phyloP scores from a whole-genome alignment of 352 stramenopile genomes.

The Blastocystis sp. region DNA sequence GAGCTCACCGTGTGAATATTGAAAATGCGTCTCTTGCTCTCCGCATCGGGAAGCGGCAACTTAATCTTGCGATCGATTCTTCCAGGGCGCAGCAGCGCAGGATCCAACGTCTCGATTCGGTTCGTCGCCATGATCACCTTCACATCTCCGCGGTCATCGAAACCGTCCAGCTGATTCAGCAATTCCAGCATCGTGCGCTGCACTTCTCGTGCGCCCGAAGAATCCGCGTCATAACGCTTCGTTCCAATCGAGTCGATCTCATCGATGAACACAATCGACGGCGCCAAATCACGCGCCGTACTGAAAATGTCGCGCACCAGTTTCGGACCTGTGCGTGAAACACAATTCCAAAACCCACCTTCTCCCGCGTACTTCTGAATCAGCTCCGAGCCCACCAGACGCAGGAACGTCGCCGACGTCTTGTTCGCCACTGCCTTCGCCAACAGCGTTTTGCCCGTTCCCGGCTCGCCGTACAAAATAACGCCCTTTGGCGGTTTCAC shows the following conservation, averaged over 20 bases:
- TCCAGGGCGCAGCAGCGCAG: constrained; percentile 94
- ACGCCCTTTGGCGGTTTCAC: constrained; percentile 97
- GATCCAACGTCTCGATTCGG: constrained; percentile 96
- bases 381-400: constrained; percentile 95
- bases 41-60: constrained; percentile 97
- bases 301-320: constrained; percentile 98
- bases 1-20: constrained; percentile 89
- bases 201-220: constrained; percentile 94
- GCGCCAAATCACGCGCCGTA: constrained; percentile 93
- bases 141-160: constrained; percentile 97
- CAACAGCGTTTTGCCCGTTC: constrained; percentile 99
- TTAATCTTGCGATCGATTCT: constrained; percentile 99
- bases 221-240: constrained; percentile 98
- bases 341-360: neutral
- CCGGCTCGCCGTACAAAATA: constrained; percentile 97
- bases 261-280: constrained; percentile 99
- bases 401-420: constrained; percentile 97
- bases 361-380: constrained; percentile 91
- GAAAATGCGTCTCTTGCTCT: constrained; percentile 99
- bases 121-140: constrained; percentile 99
- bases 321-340: constrained; percentile 81
- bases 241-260: constrained; percentile 98
- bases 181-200: constrained; percentile 99
- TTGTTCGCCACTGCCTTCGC: constrained; percentile 97
- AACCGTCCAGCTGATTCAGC: constrained; percentile 99